Base-by-base conservation (phyloP, 305 asterid species). In the Fraxinus xanthoxyloides region DNA sequence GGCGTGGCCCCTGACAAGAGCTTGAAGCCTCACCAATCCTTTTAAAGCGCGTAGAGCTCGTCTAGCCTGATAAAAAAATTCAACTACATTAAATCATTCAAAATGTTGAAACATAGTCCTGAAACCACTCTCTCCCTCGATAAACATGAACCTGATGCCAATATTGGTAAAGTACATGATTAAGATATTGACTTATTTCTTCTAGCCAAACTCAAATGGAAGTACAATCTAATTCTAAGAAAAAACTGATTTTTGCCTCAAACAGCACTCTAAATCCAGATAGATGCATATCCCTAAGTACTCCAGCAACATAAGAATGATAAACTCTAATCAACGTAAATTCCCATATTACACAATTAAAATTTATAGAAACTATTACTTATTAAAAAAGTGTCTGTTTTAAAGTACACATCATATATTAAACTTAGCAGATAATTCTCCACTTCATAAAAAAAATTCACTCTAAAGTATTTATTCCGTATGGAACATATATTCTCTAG, bases 21-120 rank as follows among this genome's bases (percentile, higher is more conserved):
- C 92, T 82, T 88, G 90, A 77, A 91, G 89, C 78, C 91, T 88
- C 81, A 86, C 87, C 82, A 91, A 59, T 59, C 92, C 94, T 84
- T 84, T 88, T 48, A 89, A 80, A 59, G 88, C 89, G 38, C 88
- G 90, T 3, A 88, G 83, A 51, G 89, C 83, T 80, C 90, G 89
- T 79, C 87, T 88, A 61, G 92, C 92, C 94, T 91, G 82, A 85
- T 82, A 43, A 70, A 21, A 79, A 56, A 67, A 21, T 59, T 72
- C 48, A 76, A 21, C 26, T 61, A n/a, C 12, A 67, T 15, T 56
- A 74, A 72, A 17, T 1, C 40, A 73, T 32, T 34, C n/a, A 78
- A 61, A 43, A 54, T 65, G 59, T 77, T 30, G 80, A 19, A 74
- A 6, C 30, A 38, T 36, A 2, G 31, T 38, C 10, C 24, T 34